These are phyloP conservation scores for Paramecium bursaria DNA, from an alignment of 73 alveolate species.

Conservation along the genomic window DNA sequence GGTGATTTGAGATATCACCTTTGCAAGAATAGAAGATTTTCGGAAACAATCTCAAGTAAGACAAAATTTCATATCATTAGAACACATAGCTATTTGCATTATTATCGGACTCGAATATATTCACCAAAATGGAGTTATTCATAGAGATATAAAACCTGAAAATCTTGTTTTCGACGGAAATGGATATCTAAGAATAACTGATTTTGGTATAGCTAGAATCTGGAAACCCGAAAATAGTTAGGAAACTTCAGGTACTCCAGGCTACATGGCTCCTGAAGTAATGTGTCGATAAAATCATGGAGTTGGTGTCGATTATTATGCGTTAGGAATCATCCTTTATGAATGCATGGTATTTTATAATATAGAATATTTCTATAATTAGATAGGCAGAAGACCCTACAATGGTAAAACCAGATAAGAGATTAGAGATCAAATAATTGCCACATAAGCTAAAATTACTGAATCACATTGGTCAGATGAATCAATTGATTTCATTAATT, in stretches of 20 bases:
- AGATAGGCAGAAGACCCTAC: conserved; percentile 83
- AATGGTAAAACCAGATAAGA: conserved; percentile 87
- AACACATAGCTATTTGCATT: conserved; percentile 81
- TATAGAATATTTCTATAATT: no score
- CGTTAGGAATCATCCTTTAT: conserved; percentile 90
- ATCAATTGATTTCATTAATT: conserved; percentile 93
- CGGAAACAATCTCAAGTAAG: conserved; percentile 78
- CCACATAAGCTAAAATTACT: conserved; percentile 77
- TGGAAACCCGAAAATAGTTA: conserved; percentile 84
- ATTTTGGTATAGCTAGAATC: conserved; percentile 91
- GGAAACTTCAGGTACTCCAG: conserved; percentile 94
- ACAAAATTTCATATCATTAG: neutral
- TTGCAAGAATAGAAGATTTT: conserved; percentile 80
- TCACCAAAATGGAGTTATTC: conserved; percentile 91
- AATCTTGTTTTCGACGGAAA: conserved; percentile 86
- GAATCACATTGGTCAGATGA: conserved; percentile 95
- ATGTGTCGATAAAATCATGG: conserved; percentile 84
- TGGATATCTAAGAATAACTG: conserved; percentile 89
- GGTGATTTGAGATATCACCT: conserved; percentile 88
- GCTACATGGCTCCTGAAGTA: conserved; percentile 94
- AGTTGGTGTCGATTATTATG: conserved; percentile 89
- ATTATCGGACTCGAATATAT: conserved; percentile 86
- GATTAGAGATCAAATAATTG: conserved; percentile 79
- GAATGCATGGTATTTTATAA: conserved; percentile 78
- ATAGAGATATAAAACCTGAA: conserved; percentile 97